phyloP scores from a whole-genome alignment of 768 basidiomycete species.

The Boletus rubroflammeus region DNA sequence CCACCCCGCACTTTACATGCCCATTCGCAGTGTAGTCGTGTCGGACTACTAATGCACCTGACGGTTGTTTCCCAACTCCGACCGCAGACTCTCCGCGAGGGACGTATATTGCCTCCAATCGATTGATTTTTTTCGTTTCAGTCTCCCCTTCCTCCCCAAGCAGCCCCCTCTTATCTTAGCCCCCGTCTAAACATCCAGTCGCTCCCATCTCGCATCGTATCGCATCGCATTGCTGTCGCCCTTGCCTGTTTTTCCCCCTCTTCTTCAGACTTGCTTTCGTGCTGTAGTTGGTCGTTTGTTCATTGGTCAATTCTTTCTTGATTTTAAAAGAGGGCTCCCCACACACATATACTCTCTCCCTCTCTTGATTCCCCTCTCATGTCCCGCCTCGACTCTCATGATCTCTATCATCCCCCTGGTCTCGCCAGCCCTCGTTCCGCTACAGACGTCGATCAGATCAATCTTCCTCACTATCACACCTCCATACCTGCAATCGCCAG shows the following conservation, averaged over 20 bases:
- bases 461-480: constrained; percentile 12
- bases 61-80: constrained; percentile 31
- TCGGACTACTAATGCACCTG: not conserved
- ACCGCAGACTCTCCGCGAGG: constrained; percentile 31
- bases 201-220: constrained; percentile 26
- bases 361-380: constrained; percentile 26
- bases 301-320: constrained; percentile 23
- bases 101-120: constrained; percentile 23
- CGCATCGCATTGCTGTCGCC: constrained; percentile 36
- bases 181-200: constrained; percentile 29
- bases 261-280: constrained; percentile 28
- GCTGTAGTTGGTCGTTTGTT: constrained; percentile 29
- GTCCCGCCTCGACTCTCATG: constrained; percentile 43
- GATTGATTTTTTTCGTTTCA: constrained; percentile 30
- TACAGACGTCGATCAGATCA: constrained; percentile 31
- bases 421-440: constrained; percentile 26
- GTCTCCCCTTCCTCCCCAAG: constrained; percentile 5
- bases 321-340: constrained; percentile 21
- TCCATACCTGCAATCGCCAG: constrained; percentile 5
- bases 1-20: not conserved
- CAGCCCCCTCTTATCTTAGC: constrained; percentile 29
- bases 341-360: constrained; percentile 3
- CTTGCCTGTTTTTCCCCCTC: constrained; percentile 14
- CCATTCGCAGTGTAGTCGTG: not conserved
- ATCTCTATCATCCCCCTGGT: constrained; percentile 37